Evolutionary conservation across 805 yeast genomes (phyloP).

Genomic region (Yamadazyma insecticola): DNA sequence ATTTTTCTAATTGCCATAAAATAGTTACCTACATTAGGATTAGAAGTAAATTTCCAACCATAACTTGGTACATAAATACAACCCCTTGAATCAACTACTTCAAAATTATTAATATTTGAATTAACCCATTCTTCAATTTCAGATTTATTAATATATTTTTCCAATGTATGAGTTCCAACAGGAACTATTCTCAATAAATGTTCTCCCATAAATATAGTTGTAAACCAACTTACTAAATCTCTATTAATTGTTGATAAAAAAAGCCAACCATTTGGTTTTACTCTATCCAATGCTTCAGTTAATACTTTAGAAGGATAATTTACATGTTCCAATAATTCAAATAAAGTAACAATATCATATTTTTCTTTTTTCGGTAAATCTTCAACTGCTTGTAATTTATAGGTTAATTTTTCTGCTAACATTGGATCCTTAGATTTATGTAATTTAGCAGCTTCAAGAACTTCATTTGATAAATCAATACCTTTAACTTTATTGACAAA

Average conservation of each 20-base stretch:
- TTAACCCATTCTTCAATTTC: slow-evolving; percentile 70
- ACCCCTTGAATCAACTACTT: slow-evolving; percentile 68
- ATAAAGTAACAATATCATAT: slow-evolving; percentile 80
- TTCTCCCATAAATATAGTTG: slow-evolving; percentile 91
- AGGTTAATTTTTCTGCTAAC: slow-evolving; percentile 50
- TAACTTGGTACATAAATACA: slow-evolving; percentile 74
- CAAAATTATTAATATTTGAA: slow-evolving; percentile 37
- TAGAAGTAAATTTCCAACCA: slow-evolving; percentile 77
- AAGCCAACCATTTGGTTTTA: slow-evolving; percentile 77
- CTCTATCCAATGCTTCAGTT: slow-evolving; percentile 59
- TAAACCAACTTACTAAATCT: slow-evolving; percentile 81
- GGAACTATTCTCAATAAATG: slow-evolving; percentile 79
- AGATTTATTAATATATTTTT: slow-evolving; percentile 73
- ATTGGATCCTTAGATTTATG: slow-evolving; percentile 69
- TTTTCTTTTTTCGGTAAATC: slow-evolving; percentile 41
- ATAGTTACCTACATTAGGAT: slow-evolving; percentile 72
- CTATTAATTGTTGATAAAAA: slow-evolving; percentile 91
- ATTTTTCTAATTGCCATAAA: slow-evolving; percentile 75
- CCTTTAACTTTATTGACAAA: slow-evolving; percentile 66
- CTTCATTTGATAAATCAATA: slow-evolving; percentile 81
- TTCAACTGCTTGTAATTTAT: slow-evolving; percentile 61
- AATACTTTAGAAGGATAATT: slow-evolving; percentile 75
- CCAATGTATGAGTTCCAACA: slow-evolving; percentile 82
- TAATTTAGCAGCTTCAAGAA: slow-evolving; percentile 67
- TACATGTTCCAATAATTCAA: slow-evolving; percentile 95